Evolutionary conservation across 2,329 filamentous ascomycete species (phyloP), one percentile per base, ranked within the genome.

Genomic region (Calcarisporium arbuscula): DNA sequence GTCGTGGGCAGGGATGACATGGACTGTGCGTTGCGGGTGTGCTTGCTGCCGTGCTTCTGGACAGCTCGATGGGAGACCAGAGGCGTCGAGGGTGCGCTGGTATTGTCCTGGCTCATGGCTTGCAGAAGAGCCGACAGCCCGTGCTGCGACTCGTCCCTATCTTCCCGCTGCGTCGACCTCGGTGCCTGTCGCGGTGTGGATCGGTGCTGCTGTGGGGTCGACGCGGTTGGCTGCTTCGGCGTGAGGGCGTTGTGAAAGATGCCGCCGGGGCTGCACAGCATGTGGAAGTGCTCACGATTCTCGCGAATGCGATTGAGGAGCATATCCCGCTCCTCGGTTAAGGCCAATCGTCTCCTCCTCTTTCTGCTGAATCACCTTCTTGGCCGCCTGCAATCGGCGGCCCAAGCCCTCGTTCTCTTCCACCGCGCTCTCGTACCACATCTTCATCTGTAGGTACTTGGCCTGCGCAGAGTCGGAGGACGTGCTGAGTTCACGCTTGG

Each of bases 241-340:
- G 76, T 79, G 39, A 80, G 61, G 38, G 77, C 69, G 38, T 74
- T 65, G 40, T 83, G 74, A 36, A 79, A 79, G 21, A 77, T 74
- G 32, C 77, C 79, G 11, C 83, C 82, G 2, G 85, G 84, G 48
- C 85, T 82, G 50, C 84, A 81, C 31, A 94, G 74, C 52, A 74
- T 73, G 39, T 85, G 84, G 48, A 94, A 80, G 52, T 94, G 88
- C 53, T 94, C 85, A 42, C 90, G 72, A 53, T 95, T 95, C 56
- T 94, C 86, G 27, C 84, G 78, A 44, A 96, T 94, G 15, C 90
- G 81, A 42, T 80, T 85, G 39, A 89, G 76, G 32, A 95, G 69
- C 55, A 85, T 73, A 25, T 79, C 70, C 36, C 87, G 84, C 52
- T 92, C 83, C 49, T 94, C 86, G 3, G 67, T 58, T n/a, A n/a